Evolutionary conservation across 202 grass and related monocot genomes (phyloP).

Genomic region (Eragrostis tef): DNA sequence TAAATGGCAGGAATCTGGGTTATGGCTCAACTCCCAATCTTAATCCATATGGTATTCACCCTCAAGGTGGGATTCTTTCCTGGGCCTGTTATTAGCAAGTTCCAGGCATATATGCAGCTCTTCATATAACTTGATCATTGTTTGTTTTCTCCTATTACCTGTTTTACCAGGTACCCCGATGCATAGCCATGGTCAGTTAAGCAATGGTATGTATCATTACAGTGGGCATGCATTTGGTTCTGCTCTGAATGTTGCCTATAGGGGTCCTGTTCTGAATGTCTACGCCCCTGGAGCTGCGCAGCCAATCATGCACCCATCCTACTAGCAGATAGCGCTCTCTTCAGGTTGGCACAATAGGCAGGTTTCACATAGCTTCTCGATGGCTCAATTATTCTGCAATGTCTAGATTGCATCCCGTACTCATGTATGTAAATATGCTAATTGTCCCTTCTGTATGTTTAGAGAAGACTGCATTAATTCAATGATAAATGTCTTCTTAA

Average conservation of each 20-base stretch:
- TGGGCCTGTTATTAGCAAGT: slow-evolving; percentile 13
- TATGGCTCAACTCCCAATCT: slow-evolving; percentile 28
- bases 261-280: slow-evolving; percentile 46
- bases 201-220: slow-evolving; percentile 56
- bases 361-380: slow-evolving; percentile 24
- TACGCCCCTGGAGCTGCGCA: slow-evolving; percentile 28
- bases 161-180: slow-evolving; percentile 44
- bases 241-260: slow-evolving; percentile 39
- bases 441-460: not conserved
- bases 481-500: not conserved
- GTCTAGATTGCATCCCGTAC: slow-evolving; percentile 7
- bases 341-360: not conserved
- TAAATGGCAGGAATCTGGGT: slow-evolving; percentile 42
- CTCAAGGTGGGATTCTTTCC: slow-evolving; percentile 56
- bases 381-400: not conserved
- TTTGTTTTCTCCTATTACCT: slow-evolving; percentile 38
- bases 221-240: slow-evolving; percentile 61
- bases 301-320: slow-evolving; percentile 45
- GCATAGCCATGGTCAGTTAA: slow-evolving; percentile 40
- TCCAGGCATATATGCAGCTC: not conserved
- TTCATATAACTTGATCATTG: not conserved
- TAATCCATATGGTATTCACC: slow-evolving; percentile 39
- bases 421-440: slow-evolving; percentile 42
- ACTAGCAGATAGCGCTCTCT: slow-evolving; percentile 22
- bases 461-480: not conserved